Base-by-base conservation (phyloP, 108 stramenopile genomes). In the Pseudonitzschia multiseries region DNA sequence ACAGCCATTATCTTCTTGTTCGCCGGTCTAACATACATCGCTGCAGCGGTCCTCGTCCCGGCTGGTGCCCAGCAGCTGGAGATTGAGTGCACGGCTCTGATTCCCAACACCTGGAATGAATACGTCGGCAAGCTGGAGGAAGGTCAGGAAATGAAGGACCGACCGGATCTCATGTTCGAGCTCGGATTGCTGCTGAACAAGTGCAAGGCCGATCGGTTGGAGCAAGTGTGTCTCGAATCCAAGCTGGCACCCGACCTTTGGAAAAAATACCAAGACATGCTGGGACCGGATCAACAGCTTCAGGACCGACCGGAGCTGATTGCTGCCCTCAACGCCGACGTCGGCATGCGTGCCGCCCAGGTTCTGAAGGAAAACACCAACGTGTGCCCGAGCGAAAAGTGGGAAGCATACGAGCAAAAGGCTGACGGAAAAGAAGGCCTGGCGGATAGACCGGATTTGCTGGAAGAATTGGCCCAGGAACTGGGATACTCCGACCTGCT, bases 151-250 rank as follows among this genome's bases (percentile, higher is more conserved):
- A 71, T 84, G 63, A 77, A 66, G 8, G 68, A 60, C 33, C 79
- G 83, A 13, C 83, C 83, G 22, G 83, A 84, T 72, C 60, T 84
- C 12, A 76, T 84, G 77, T 73, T 78, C 66, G 80, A 84, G 59
- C 52, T 84, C 33, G 80, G 80, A 17, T 32, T 65, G 65, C 32
- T 65, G 9, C 24, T 65, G 43, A 65, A 65, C 42, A 65, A 65
- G 42, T 42, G 29, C 10, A 65, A 65, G 42, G 65, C 65, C 42
- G 65, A 65, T 65, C 65, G 44, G 42, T 65, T 65, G 65, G 21
- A 65, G 8, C 65, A 65, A 41, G 44, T 65, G 13, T 65, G 65
- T 43, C 8, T n/a, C 20, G 43, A 79, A 31, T 8, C 26, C 31
- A 70, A 72, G 32, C 33, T 78, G 43, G 48, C 33, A 8, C 80